Conservation (phyloP, 306 rosid species). For the Vigna reflexopilosa region DNA sequence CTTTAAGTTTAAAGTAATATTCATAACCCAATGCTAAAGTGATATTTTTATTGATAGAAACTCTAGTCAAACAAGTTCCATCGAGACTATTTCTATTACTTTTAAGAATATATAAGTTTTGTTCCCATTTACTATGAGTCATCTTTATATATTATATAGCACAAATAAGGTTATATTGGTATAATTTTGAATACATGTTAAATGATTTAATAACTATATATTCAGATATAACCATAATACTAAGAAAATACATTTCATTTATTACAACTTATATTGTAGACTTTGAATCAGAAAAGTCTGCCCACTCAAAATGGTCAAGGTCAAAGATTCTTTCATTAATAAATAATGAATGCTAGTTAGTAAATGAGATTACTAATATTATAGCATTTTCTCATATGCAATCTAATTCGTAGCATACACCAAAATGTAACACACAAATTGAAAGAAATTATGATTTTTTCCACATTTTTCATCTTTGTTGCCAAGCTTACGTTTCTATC, state of each 20-base stretch:
- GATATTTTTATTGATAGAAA: too few species aligned
- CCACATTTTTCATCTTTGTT: neutral
- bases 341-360: conserved; percentile 1
- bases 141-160: too few species aligned
- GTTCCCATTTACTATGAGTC: too few species aligned
- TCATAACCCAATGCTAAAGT: too few species aligned
- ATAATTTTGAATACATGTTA: too few species aligned
- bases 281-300: conserved; percentile 39
- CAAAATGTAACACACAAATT: neutral
- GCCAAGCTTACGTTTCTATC: too few species aligned
- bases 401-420: neutral
- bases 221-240: neutral
- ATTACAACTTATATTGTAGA: neutral
- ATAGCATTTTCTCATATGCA: neutral
- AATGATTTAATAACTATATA: too few species aligned
- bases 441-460: neutral
- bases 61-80: too few species aligned
- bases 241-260: neutral
- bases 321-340: conserved; percentile 26
- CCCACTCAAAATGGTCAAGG: conserved; percentile 12
- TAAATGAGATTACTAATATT: neutral
- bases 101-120: too few species aligned
- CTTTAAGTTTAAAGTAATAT: too few species aligned
- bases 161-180: too few species aligned
- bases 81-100: too few species aligned